Percentiles rank a stretch among this genome's conserved stretches.
Conservation (phyloP, 2,329 filamentous ascomycete genomes). For the Cordyceps farinosa region DNA sequence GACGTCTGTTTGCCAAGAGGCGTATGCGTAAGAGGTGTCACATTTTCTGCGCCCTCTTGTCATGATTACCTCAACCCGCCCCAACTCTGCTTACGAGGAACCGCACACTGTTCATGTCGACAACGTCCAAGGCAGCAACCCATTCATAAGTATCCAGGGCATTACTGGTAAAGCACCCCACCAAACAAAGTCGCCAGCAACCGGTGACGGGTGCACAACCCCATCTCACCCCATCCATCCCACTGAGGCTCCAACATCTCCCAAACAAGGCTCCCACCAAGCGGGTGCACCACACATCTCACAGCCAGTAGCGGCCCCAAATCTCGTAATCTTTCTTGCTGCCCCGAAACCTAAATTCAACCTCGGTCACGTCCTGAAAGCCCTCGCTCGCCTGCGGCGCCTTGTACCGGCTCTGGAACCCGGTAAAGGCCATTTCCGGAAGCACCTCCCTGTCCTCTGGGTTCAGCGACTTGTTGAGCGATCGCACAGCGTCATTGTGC, state of each 20-base stretch:
- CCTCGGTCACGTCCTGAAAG: conserved; percentile 72
- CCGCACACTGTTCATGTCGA: background rate
- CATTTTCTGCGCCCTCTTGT: background rate
- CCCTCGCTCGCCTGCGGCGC: conserved; percentile 72
- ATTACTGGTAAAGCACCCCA: background rate
- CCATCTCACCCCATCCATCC: background rate
- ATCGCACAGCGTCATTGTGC: conserved; percentile 84
- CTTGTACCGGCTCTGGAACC: conserved; percentile 69
- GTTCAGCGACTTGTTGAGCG: conserved; percentile 69
- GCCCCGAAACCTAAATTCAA: conserved; percentile 75
- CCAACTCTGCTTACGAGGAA: background rate
- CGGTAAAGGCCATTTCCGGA: conserved; percentile 75
- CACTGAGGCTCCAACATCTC: background rate
- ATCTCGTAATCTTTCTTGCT: conserved; percentile 62
- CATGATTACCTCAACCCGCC: background rate
- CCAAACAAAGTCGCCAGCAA: background rate
- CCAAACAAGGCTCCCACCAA: background rate
- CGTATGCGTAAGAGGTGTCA: background rate
- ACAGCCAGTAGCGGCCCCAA: conserved; percentile 79
- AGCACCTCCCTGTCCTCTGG: conserved; percentile 73
- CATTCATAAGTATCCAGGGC: background rate
- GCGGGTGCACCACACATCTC: background rate
- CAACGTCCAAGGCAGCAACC: background rate
- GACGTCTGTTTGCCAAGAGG: background rate
- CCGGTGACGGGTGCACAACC: background rate